These are phyloP conservation scores for Suillus paluster DNA, from an alignment of 768 basidiomycete genomes.

Conservation along the genomic window DNA sequence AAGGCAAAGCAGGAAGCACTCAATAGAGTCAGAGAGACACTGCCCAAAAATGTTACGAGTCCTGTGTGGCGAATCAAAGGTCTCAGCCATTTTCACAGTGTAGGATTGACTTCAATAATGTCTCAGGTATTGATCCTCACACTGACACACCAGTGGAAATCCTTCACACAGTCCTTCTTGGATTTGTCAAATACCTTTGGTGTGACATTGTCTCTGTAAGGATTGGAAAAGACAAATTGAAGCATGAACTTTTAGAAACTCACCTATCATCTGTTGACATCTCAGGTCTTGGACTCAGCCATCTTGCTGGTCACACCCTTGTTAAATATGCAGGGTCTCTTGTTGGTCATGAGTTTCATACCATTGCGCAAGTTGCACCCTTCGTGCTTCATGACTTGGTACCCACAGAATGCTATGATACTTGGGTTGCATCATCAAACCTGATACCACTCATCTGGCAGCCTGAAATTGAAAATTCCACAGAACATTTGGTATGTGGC, in stretches of 20 bases:
- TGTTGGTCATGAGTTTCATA: constrained; percentile 24
- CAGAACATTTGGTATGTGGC: constrained; percentile 42
- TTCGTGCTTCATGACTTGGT: constrained; percentile 18
- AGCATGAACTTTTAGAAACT: constrained; percentile 8
- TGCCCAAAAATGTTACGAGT: constrained; percentile 10
- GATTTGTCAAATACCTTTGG: constrained; percentile 29
- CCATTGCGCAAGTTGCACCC: constrained; percentile 19
- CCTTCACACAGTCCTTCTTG: constrained; percentile 25
- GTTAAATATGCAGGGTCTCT: constrained; percentile 25
- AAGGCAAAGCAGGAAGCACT: constrained; percentile 10
- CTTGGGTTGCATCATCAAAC: constrained; percentile 40
- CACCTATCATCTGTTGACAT: constrained; percentile 14
- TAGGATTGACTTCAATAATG: neutral
- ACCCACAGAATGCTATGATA: constrained; percentile 21
- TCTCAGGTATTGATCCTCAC: constrained; percentile 23
- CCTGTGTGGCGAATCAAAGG: constrained; percentile 16
- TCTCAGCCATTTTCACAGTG: neutral
- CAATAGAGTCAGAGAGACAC: neutral
- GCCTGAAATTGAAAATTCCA: constrained; percentile 39
- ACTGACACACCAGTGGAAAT: constrained; percentile 27
- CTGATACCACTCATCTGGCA: constrained; percentile 46
- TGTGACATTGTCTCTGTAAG: constrained; percentile 12
- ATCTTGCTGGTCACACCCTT: constrained; percentile 16
- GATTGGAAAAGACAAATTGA: constrained; percentile 8
- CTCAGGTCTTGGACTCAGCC: constrained; percentile 17